A percentile compares a stretch with the other conserved stretches of the same genome.
These are phyloP conservation scores for Daldinia sp. DNA, from an alignment of 2,329 filamentous ascomycete species.

Conservation along the genomic window DNA sequence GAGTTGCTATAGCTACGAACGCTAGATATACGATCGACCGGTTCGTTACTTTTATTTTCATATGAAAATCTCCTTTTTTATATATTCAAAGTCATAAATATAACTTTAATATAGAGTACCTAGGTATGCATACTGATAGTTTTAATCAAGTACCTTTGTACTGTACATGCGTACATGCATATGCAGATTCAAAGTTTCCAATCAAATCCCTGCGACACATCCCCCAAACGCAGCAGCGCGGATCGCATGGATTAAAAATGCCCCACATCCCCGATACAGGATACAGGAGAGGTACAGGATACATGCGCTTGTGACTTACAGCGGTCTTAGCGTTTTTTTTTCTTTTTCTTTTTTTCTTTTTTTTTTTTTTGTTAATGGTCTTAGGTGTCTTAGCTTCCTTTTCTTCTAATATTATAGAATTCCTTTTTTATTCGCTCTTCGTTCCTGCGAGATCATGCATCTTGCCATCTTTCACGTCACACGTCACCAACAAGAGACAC, in stretches of 20 bases:
- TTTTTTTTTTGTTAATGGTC: neutral
- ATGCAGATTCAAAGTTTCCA: neutral
- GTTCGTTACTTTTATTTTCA: neutral
- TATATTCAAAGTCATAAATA: neutral
- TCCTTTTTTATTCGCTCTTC: constrained; percentile 22
- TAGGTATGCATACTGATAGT: no score
- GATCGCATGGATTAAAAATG: constrained; percentile 22
- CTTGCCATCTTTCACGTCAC: constrained; percentile 25
- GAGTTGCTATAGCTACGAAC: neutral
- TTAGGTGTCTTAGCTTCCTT: no score
- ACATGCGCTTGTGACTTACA: constrained; percentile 31
- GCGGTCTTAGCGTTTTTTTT: constrained; percentile 13
- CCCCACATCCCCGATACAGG: constrained; percentile 28
- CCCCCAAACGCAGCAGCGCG: constrained; percentile 32
- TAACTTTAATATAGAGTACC: no score
- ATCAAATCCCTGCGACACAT: constrained; percentile 35
- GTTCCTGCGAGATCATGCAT: constrained; percentile 12
- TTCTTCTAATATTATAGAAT: no score
- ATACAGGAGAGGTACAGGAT: no score
- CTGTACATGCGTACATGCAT: neutral
- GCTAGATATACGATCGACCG: neutral
- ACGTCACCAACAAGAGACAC: constrained; percentile 30
- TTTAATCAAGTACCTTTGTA: neutral
- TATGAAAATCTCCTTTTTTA: neutral
- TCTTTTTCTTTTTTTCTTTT: constrained; percentile 1